These are phyloP conservation scores for Xylaria sp. DNA, from an alignment of 2,329 filamentous ascomycete species.

Conservation along the genomic window DNA sequence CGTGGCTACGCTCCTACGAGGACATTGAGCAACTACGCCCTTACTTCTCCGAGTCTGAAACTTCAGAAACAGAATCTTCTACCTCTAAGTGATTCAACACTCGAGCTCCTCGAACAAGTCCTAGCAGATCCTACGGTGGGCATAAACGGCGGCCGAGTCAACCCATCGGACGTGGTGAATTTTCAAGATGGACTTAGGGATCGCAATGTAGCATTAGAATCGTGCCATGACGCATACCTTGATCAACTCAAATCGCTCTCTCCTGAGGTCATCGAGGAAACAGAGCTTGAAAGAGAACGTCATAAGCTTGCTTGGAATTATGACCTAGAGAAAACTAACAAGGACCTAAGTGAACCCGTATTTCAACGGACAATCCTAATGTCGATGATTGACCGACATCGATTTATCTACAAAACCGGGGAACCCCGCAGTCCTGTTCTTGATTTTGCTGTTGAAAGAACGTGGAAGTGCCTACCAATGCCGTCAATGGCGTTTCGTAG, in stretches of 20 bases:
- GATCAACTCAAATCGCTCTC: not conserved
- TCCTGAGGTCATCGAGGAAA: not conserved
- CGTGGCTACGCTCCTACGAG: not conserved
- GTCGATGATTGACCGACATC: slow-evolving; percentile 19
- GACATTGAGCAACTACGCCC: not conserved
- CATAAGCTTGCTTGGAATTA: not conserved
- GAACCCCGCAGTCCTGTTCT: not conserved
- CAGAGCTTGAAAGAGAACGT: not conserved
- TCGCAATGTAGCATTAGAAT: not conserved
- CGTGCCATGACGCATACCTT: not conserved
- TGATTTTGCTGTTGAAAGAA: slow-evolving; percentile 11
- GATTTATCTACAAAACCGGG: not conserved
- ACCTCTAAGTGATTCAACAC: not conserved
- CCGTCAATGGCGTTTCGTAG: not conserved
- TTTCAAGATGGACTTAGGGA: not conserved
- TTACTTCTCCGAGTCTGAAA: not conserved
- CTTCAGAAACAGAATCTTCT: not conserved
- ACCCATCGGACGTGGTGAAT: not conserved
- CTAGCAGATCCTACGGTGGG: not conserved
- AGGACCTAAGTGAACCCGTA: not conserved
- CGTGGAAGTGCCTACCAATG: slow-evolving; percentile 16
- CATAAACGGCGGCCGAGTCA: not conserved
- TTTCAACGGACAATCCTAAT: slow-evolving; percentile 13
- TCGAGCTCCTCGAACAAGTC: not conserved
- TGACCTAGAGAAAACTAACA: not conserved